These are phyloP conservation scores for Pseudocercospora fuligena DNA, from an alignment of 2,329 filamentous ascomycete species.

Conservation along the genomic window DNA sequence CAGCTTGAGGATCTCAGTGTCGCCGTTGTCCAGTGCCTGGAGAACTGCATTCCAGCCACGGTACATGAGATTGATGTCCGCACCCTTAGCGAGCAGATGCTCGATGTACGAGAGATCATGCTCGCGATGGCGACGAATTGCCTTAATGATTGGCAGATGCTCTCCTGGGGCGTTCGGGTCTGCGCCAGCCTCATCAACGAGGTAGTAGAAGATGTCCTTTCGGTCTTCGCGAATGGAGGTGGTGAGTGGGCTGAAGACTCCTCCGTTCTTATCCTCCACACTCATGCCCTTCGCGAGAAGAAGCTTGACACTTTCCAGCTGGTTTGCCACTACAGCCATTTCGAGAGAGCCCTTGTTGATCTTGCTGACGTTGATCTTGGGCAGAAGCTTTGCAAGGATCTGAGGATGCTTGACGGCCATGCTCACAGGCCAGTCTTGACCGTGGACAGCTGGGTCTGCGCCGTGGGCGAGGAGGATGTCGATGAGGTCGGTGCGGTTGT, in stretches of 20 bases:
- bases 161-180: conserved; percentile 71
- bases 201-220: conserved; percentile 64
- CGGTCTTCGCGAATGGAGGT: conserved; percentile 68
- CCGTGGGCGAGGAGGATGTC: conserved; percentile 63
- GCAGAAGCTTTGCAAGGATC: conserved; percentile 64
- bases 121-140: conserved; percentile 63
- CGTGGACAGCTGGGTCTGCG: conserved; percentile 66
- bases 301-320: conserved; percentile 70
- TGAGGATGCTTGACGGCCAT: conserved; percentile 68
- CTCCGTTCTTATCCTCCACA: conserved; percentile 73
- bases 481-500: conserved; percentile 63
- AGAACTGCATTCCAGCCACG: conserved; percentile 69
- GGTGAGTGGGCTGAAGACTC: conserved; percentile 72
- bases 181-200: conserved; percentile 63
- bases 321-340: conserved; percentile 68
- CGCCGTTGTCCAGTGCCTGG: conserved; percentile 69
- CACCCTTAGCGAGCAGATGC: conserved; percentile 66
- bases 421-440: conserved; percentile 72
- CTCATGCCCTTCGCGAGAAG: conserved; percentile 67
- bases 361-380: conserved; percentile 61
- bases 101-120: conserved; percentile 65
- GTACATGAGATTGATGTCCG: conserved; percentile 71
- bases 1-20: conserved; percentile 58
- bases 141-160: conserved; percentile 73
- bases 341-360: conserved; percentile 71